Evolutionary conservation across 2,329 filamentous ascomycete species (phyloP).

Genomic region (Tolypocladium nubicola): DNA sequence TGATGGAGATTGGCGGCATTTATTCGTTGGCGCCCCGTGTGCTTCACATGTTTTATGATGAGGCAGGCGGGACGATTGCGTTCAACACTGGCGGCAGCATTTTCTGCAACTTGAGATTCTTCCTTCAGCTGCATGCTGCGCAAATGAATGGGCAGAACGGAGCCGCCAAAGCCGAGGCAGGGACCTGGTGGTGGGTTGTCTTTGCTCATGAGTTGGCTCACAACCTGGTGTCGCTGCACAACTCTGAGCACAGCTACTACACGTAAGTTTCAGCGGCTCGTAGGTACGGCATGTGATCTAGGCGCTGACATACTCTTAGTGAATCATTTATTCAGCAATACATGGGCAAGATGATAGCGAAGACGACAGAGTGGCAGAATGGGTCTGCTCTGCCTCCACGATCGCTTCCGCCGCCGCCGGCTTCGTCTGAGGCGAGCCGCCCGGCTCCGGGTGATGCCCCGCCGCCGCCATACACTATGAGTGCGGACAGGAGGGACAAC

Average conservation of each 20-base stretch:
- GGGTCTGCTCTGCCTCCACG: not conserved
- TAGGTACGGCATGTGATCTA: not conserved
- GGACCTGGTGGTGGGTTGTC: constrained; percentile 91
- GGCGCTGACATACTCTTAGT: constrained; percentile 20
- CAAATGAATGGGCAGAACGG: constrained; percentile 26
- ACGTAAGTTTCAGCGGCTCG: constrained; percentile 37
- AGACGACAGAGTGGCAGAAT: constrained; percentile 29
- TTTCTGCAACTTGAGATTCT: constrained; percentile 91
- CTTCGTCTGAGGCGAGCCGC: constrained; percentile 1
- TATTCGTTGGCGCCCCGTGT: constrained; percentile 60
- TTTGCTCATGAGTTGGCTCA: constrained; percentile 92
- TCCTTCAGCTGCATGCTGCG: constrained; percentile 62
- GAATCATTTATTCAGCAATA: constrained; percentile 73
- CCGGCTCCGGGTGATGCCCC: constrained; percentile 5
- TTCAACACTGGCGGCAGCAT: constrained; percentile 84
- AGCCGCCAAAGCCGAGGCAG: constrained; percentile 53
- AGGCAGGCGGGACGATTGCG: constrained; percentile 69
- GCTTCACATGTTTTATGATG: constrained; percentile 83
- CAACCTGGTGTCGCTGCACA: constrained; percentile 74
- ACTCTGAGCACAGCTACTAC: constrained; percentile 72
- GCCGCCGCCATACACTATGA: constrained; percentile 12
- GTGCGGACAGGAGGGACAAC: constrained; percentile 3
- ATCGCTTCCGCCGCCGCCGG: constrained; percentile 2
- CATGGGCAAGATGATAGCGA: constrained; percentile 57
- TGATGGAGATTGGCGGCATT: constrained; percentile 58